Evolutionary conservation across 129 eudicot genomes (phyloP), one percentile per base, ranked within the genome.

Genomic region (Lactuca sativa): DNA sequence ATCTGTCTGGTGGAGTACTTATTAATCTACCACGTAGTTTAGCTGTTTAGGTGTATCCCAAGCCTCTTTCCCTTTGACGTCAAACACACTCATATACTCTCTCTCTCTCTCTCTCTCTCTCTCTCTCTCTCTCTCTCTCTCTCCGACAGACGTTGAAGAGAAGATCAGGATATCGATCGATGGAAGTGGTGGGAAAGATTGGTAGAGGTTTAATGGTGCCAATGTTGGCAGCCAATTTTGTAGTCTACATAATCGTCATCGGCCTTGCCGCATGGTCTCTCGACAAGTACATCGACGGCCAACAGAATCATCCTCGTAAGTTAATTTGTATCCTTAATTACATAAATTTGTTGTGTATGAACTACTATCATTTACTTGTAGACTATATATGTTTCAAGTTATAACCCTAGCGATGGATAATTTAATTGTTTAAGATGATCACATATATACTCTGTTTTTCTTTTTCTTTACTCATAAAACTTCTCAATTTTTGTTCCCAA

Each of bases 241-340:
- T 85, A 2, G 85, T 84, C 10, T 74, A 74, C 70, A n/a, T 83
- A 18, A 83, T 91, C 10, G 54, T 91, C 2, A 74, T 87, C 9
- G 97, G 95, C 38, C 86, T 90, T 12, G 95, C 97, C 7, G 84
- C 65, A 1, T 91, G 95, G 97, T 91, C 95, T 38, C 75, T 88
- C 57, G 90, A 91, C 80, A 88, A 88, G 79, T 91, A 88, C 76
- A 88, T 91, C 72, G 91, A 91, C 58, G 95, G 95, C 67, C 70
- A 79, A 36, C 95, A 82, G 62, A 63, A 81, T 67, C 92, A 88
- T 38, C 95, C 88, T 57, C 92, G 95, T 91, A 67, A 65, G 77
- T 36, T 6, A 36, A 6, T 4, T 36, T 36, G 38, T 36, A 4
- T 0, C 38, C 38, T 4, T 21, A 21, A 21, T 21, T 36, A 36